Conservation (phyloP, 2,329 filamentous ascomycete species). For the Clonostachys byssicola region DNA sequence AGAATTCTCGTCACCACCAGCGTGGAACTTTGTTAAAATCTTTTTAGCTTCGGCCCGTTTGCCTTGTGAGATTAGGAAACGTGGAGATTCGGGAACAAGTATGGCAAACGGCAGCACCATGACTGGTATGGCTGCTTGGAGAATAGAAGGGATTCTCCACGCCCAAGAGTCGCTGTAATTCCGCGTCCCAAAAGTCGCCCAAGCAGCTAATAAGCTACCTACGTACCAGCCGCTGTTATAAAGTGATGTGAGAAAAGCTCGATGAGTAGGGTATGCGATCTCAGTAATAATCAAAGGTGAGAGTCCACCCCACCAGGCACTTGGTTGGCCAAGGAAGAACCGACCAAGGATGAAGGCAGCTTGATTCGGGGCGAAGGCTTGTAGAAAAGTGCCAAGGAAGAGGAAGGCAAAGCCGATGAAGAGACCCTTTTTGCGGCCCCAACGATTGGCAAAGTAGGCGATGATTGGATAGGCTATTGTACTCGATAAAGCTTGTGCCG, state of each 20-base stretch:
- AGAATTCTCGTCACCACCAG: slow-evolving; percentile 15
- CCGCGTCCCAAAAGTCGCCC: slow-evolving; percentile 15
- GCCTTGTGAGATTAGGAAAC: slow-evolving; percentile 9
- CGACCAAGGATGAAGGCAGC: slow-evolving; percentile 28
- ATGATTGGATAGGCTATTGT: slow-evolving; percentile 10
- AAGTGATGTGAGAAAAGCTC: slow-evolving; percentile 32
- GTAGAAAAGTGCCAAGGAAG: not conserved
- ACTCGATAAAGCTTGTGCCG: slow-evolving; percentile 13
- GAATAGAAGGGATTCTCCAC: slow-evolving; percentile 5
- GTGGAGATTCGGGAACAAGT: slow-evolving; percentile 24
- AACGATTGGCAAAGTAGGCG: slow-evolving; percentile 24
- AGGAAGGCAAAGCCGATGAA: slow-evolving; percentile 20
- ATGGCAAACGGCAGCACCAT: slow-evolving; percentile 29
- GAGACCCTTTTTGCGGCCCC: slow-evolving; percentile 29
- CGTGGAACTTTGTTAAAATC: slow-evolving; percentile 9
- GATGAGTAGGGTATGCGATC: slow-evolving; percentile 22
- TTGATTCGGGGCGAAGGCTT: slow-evolving; percentile 26
- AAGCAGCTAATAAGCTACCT: slow-evolving; percentile 2
- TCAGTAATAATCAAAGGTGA: slow-evolving; percentile 22
- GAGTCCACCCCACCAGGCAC: slow-evolving; percentile 15
- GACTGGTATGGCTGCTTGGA: slow-evolving; percentile 1
- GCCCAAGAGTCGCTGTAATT: slow-evolving; percentile 1
- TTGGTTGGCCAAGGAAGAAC: slow-evolving; percentile 19
- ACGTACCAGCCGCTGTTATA: slow-evolving; percentile 45
- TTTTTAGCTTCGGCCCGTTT: slow-evolving; percentile 37